phyloP scores from a whole-genome alignment of 169 alveolate species.

The Babesia divergens region DNA sequence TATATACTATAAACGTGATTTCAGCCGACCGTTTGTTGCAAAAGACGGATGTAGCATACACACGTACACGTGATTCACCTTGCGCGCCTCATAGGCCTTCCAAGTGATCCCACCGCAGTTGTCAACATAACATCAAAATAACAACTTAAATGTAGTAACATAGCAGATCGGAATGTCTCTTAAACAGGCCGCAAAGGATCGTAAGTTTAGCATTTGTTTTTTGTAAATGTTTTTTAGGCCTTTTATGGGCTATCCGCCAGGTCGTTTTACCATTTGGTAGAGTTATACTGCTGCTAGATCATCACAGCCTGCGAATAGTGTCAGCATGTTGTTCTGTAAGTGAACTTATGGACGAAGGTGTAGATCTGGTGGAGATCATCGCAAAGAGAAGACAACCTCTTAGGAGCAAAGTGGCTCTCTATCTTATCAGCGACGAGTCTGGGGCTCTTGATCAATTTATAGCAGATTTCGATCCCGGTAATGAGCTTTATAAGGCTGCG shows the following conservation, averaged over 20 bases:
- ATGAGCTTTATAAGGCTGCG: constrained; percentile 58
- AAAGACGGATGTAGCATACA: no score
- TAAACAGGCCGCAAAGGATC: constrained; percentile 52
- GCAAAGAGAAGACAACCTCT: constrained; percentile 71
- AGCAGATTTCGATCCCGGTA: constrained; percentile 58
- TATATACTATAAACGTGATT: no score
- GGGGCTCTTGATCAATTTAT: constrained; percentile 36
- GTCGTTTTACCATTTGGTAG: constrained; percentile 64
- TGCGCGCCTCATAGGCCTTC: no score
- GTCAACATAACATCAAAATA: no score
- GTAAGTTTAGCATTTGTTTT: constrained; percentile 6
- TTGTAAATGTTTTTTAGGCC: constrained; percentile 13
- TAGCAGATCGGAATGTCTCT: constrained; percentile 38
- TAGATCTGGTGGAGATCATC: constrained; percentile 74
- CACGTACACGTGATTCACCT: no score
- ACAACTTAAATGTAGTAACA: neutral
- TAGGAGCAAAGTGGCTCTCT: constrained; percentile 67
- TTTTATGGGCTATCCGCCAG: constrained; percentile 67
- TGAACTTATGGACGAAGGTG: constrained; percentile 80
- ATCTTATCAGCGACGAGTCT: constrained; percentile 63
- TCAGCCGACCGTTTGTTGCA: no score
- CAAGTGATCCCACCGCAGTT: no score
- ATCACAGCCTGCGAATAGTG: constrained; percentile 63
- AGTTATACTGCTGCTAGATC: constrained; percentile 75
- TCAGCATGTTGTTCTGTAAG: constrained; percentile 79